These are phyloP conservation scores for Trichoderma gamsii DNA, from an alignment of 495 filamentous ascomycete genomes.

Conservation along the genomic window DNA sequence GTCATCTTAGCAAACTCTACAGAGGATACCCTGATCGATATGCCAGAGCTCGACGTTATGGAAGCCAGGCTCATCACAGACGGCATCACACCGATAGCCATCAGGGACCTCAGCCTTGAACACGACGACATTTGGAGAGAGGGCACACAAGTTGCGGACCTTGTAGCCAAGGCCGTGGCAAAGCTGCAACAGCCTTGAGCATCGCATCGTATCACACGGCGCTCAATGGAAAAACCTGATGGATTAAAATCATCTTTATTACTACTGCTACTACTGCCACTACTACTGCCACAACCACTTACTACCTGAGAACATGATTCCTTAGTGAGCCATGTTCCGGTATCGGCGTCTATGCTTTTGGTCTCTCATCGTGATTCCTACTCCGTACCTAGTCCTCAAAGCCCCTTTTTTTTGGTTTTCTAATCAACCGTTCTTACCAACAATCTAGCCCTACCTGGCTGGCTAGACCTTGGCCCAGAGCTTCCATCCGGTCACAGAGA, in stretches of 20 bases:
- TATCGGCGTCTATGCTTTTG: not conserved
- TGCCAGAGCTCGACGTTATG: conserved; percentile 51
- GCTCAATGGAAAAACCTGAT: not conserved
- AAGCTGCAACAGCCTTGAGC: conserved; percentile 12
- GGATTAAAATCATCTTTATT: conserved; percentile 5
- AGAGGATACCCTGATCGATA: conserved; percentile 53
- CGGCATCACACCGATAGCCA: conserved; percentile 27
- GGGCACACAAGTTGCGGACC: conserved; percentile 23
- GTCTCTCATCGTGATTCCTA: not conserved
- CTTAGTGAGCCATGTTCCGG: not conserved
- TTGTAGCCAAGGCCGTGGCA: conserved; percentile 19
- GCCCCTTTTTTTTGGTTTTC: not conserved
- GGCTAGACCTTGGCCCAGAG: conserved; percentile 27
- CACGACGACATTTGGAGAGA: conserved; percentile 50
- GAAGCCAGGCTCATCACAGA: conserved; percentile 26
- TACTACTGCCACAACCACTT: not conserved
- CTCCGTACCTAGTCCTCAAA: not conserved
- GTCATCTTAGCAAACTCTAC: conserved; percentile 50
- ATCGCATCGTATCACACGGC: conserved; percentile 9
- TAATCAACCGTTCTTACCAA: not conserved
- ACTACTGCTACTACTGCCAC: not conserved
- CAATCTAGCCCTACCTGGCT: not conserved
- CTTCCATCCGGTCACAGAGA: conserved; percentile 22
- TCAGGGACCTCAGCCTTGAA: conserved; percentile 47
- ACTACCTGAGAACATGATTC: conserved; percentile 1